phyloP scores from a whole-genome alignment of 352 stramenopile species.

The Phytophthora tentaculata region DNA sequence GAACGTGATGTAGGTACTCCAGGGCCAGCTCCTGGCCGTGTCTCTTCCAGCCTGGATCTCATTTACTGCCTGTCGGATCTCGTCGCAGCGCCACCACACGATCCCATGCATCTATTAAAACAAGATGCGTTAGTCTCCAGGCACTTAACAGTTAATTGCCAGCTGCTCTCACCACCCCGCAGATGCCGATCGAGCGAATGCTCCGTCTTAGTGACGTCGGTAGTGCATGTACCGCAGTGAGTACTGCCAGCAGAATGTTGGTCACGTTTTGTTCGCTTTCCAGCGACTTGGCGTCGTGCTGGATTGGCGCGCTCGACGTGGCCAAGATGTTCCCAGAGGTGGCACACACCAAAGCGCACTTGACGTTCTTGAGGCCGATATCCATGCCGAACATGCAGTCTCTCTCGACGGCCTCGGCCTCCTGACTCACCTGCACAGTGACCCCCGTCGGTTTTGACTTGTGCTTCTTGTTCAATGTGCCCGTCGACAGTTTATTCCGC shows the following conservation, averaged over 20 bases:
- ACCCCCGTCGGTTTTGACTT: not conserved
- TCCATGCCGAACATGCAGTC: constrained; percentile 62
- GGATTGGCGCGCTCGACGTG: constrained; percentile 39
- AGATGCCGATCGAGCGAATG: constrained; percentile 59
- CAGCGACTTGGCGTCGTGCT: constrained; percentile 16
- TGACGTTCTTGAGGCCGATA: constrained; percentile 70
- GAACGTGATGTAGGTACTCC: constrained; percentile 75
- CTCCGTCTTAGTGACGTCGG: constrained; percentile 21
- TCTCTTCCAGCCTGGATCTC: constrained; percentile 19
- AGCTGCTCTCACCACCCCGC: constrained; percentile 54
- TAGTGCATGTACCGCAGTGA: constrained; percentile 35
- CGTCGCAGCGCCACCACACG: constrained; percentile 68
- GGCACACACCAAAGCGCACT: constrained; percentile 56
- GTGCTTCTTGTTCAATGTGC: constrained; percentile 7
- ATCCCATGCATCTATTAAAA: constrained; percentile 77
- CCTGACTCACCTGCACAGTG: constrained; percentile 24
- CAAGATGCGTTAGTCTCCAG: not conserved
- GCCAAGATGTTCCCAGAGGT: constrained; percentile 35
- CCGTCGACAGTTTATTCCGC: constrained; percentile 22
- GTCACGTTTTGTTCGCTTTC: constrained; percentile 43
- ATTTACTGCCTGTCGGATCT: constrained; percentile 31
- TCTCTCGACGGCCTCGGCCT: constrained; percentile 1
- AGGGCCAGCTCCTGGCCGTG: constrained; percentile 26
- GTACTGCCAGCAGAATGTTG: constrained; percentile 42
- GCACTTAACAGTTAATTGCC: not conserved